These are phyloP conservation scores for Xylariaceae sp. DNA, from an alignment of 2,329 filamentous ascomycete species.

Conservation along the genomic window DNA sequence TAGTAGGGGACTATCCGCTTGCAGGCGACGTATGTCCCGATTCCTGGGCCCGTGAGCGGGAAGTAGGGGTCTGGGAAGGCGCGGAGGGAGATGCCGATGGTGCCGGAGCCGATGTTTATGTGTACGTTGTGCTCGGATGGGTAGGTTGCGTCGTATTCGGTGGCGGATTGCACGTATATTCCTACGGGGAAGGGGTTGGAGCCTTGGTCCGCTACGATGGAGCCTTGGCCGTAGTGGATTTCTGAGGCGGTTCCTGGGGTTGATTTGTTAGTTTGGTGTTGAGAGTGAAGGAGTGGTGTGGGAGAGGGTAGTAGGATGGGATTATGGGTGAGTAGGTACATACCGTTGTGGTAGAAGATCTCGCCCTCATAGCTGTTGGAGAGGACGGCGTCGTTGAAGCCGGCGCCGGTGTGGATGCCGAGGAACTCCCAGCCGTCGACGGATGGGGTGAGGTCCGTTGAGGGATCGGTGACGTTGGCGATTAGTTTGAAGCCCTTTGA, in stretches of 20 bases:
- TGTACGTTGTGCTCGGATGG: constrained; percentile 26
- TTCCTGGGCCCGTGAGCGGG: constrained; percentile 26
- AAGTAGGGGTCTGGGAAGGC: constrained; percentile 34
- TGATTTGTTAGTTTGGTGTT: neutral
- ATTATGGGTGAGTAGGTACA: too few species aligned
- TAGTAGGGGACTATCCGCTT: constrained; percentile 41
- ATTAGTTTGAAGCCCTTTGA: constrained; percentile 38
- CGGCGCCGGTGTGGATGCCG: constrained; percentile 42
- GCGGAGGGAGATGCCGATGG: constrained; percentile 32
- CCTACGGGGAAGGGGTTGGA: constrained; percentile 37
- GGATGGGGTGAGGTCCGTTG: constrained; percentile 36
- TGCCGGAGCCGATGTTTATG: constrained; percentile 37
- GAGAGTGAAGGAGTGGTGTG: neutral
- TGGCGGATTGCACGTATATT: constrained; percentile 28
- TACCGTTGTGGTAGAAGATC: constrained; percentile 48
- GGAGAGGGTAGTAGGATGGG: too few species aligned
- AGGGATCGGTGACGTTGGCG: constrained; percentile 41
- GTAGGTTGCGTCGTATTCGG: constrained; percentile 16
- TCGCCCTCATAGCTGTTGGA: constrained; percentile 20
- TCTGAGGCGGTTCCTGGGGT: constrained; percentile 32
- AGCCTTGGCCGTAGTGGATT: constrained; percentile 28
- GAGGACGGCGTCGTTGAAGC: constrained; percentile 36
- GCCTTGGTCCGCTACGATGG: constrained; percentile 39
- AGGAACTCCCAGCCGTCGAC: constrained; percentile 39
- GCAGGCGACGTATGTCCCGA: constrained; percentile 40